Conservation (phyloP, 2,329 filamentous ascomycete species). For the Paraphoma sp. region DNA sequence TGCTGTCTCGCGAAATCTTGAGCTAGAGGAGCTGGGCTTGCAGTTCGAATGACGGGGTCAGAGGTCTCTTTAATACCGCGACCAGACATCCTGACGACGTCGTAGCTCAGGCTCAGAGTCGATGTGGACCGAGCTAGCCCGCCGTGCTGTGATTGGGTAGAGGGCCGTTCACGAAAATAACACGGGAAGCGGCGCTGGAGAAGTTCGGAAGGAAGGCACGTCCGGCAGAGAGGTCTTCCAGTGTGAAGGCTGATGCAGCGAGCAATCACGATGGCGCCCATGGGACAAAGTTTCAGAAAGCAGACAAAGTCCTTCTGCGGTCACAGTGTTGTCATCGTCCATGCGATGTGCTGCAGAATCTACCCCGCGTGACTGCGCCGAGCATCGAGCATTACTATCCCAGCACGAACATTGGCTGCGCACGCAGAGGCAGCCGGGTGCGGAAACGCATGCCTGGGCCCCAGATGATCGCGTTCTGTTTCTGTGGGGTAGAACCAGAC, state of each 20-base stretch:
- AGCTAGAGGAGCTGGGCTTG: slow-evolving; percentile 56
- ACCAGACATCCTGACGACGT: slow-evolving; percentile 38
- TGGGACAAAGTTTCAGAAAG: slow-evolving; percentile 4
- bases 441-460: slow-evolving; percentile 1
- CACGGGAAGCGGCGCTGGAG: slow-evolving; percentile 29
- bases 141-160: slow-evolving; percentile 32
- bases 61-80: slow-evolving; percentile 44
- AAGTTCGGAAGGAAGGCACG: slow-evolving; percentile 24
- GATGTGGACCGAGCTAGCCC: slow-evolving; percentile 32
- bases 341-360: neutral
- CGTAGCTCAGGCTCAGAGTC: slow-evolving; percentile 21
- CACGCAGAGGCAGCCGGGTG: neutral
- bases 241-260: slow-evolving; percentile 12
- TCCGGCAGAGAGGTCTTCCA: slow-evolving; percentile 24
- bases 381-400: slow-evolving; percentile 7
- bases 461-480: slow-evolving; percentile 8
- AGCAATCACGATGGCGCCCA: slow-evolving; percentile 10
- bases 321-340: slow-evolving; percentile 19
- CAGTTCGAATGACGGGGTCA: slow-evolving; percentile 43
- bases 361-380: slow-evolving; percentile 16
- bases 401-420: slow-evolving; percentile 15
- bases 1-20: slow-evolving; percentile 65
- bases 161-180: slow-evolving; percentile 38
- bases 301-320: neutral
- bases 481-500: slow-evolving; percentile 12